Evolutionary conservation across 371 early-diverging fungal species (phyloP), one percentile per base, ranked within the genome.

Genomic region (Nematocida ironsii): DNA sequence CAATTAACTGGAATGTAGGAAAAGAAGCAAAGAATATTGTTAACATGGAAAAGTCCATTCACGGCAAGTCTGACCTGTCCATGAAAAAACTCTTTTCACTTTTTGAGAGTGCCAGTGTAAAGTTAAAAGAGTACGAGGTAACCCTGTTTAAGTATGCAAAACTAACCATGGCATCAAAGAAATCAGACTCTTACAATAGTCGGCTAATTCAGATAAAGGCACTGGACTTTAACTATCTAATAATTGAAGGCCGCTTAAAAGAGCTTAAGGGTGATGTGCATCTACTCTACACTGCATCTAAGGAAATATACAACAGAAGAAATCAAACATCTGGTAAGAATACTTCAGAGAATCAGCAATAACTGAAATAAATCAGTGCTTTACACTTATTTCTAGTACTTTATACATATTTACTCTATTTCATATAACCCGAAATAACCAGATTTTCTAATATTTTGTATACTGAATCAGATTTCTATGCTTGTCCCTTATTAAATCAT

Each of bases 11-110:
- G 69, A 60, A n/a, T 20, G 80, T 71, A 5, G 80, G 80, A 1
- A 68, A 67, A 25, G 68, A 78, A 45, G 71, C 58, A 11, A 78
- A 78, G 56, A 78, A 78, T 45, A 70, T 78, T 11, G 40, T 70
- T 33, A 78, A 78, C 68, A 78, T 78, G 71, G 80, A 78, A 23
- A 70, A 58, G 55, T 18, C 68, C 11, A 13, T 45, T 20, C 20
- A 40, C 9, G 57, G 52, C 4, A 68, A 71, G 44, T 16, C 9
- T 11, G 57, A 68, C 47, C 18, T 78, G 23, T 78, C 80, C 27
- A 69, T 78, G 25, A 68, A 57, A 60, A 44, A 52, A 3, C 61
- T 78, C 4, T 78, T 78, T 40, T 78, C 52, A 18, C 80, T 78
- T 13, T 78, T 78, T 71, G 80, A 78, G 71, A 39, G 39, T 18